phyloP scores from a whole-genome alignment of 495 filamentous ascomycete species.

The Sphaerosporella brunnea region DNA sequence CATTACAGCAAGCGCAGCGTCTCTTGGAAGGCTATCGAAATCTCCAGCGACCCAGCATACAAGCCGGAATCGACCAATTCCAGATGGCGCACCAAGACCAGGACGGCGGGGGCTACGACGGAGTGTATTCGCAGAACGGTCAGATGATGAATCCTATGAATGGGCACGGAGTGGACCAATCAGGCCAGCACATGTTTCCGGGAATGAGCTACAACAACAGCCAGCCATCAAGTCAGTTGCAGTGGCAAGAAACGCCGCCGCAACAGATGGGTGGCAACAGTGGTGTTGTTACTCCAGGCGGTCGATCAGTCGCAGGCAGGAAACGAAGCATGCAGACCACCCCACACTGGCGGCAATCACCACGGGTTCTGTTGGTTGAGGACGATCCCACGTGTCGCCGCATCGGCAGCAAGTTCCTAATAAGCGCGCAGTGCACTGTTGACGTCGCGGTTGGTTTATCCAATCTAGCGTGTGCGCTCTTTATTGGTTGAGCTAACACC shows the following conservation, averaged over 20 bases:
- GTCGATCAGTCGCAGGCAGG: conserved; percentile 27
- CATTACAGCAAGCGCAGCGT: conserved; percentile 77
- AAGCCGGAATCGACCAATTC: neutral
- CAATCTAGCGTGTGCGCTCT: too few species aligned
- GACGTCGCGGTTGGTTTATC: conserved; percentile 84
- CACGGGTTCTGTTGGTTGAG: conserved; percentile 80
- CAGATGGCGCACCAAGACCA: neutral
- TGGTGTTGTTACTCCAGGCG: conserved; percentile 4
- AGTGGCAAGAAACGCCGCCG: conserved; percentile 11
- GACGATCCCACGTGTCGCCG: conserved; percentile 87
- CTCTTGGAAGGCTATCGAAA: conserved; percentile 55
- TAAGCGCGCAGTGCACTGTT: conserved; percentile 72
- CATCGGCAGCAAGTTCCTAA: conserved; percentile 87
- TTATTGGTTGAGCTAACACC: too few species aligned
- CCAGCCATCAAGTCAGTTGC: conserved; percentile 6
- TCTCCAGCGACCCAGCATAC: conserved; percentile 18
- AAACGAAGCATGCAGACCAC: conserved; percentile 48
- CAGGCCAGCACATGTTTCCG: neutral
- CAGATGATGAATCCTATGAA: conserved; percentile 3
- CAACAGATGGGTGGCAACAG: conserved; percentile 9
- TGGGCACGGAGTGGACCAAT: conserved; percentile 1
- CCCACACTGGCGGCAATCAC: conserved; percentile 52
- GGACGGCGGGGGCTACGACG: conserved; percentile 1
- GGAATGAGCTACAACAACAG: conserved; percentile 5
- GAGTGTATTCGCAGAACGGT: conserved; percentile 6